Evolutionary conservation across 305 asterid species (phyloP).

Genomic region (Fraxinus sp.): DNA sequence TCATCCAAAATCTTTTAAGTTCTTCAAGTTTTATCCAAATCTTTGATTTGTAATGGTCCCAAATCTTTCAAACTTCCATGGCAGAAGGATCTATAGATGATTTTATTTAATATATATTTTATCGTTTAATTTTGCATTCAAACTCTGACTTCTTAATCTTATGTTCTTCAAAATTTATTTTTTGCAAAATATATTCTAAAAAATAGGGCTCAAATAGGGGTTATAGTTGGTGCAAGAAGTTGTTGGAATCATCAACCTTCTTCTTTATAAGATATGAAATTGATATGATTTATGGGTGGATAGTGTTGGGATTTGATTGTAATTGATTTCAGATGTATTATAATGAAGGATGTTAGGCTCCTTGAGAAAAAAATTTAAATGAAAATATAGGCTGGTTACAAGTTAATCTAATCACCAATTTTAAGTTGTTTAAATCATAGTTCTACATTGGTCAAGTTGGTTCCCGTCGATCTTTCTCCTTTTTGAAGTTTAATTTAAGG

Average conservation of each 20-base stretch:
- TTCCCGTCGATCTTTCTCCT: not conserved
- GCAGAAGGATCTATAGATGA: too few species aligned
- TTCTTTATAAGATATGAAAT: too few species aligned
- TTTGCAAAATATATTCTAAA: too few species aligned
- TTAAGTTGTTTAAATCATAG: not conserved
- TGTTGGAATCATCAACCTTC: not conserved
- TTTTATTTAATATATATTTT: too few species aligned
- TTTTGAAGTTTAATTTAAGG: not conserved
- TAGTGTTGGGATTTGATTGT: not conserved
- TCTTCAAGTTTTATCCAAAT: too few species aligned
- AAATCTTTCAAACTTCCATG: too few species aligned
- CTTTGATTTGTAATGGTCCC: too few species aligned
- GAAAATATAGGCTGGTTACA: too few species aligned
- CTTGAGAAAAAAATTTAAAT: too few species aligned
- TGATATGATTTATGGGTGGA: not conserved
- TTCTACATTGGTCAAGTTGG: not conserved
- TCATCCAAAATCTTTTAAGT: not conserved
- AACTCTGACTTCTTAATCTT: not conserved
- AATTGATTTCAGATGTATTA: not conserved
- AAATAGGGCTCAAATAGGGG: too few species aligned
- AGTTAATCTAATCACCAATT: not conserved
- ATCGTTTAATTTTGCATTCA: not conserved
- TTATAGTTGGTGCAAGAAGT: not conserved
- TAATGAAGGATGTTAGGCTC: not conserved
- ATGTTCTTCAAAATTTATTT: too few species aligned